Evolutionary conservation across 1,284 basidiomycete genomes (phyloP).

Genomic region (Moniliophthora roreri): DNA sequence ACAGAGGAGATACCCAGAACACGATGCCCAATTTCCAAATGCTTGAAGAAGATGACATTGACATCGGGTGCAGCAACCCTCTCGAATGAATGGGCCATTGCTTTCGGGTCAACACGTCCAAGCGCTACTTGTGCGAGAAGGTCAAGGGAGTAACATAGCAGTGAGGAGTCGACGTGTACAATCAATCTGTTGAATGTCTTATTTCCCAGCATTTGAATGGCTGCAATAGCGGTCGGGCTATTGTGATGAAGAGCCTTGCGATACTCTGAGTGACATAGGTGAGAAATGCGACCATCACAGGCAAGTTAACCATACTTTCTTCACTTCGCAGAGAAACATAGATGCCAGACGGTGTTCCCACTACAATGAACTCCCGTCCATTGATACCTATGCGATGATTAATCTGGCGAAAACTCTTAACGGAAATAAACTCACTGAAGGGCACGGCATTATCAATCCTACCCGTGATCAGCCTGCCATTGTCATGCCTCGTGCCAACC

Average conservation of each 20-base stretch:
- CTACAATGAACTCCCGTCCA: constrained; percentile 55
- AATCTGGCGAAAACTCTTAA: background rate
- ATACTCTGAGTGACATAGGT: constrained; percentile 45
- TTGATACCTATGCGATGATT: constrained; percentile 26
- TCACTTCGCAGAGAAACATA: constrained; percentile 57
- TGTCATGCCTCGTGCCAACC: constrained; percentile 32
- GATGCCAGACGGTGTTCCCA: constrained; percentile 65
- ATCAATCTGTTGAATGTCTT: constrained; percentile 63
- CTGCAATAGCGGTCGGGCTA: constrained; percentile 52
- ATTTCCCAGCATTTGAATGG: constrained; percentile 41
- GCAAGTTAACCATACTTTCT: constrained; percentile 35
- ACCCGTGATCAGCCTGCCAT: constrained; percentile 46
- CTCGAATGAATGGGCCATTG: constrained; percentile 56
- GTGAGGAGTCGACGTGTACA: constrained; percentile 55
- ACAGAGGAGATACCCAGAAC: constrained; percentile 23
- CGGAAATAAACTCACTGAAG: constrained; percentile 49
- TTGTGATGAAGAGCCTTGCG: constrained; percentile 49
- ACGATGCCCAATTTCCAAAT: constrained; percentile 50
- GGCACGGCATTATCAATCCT: constrained; percentile 55
- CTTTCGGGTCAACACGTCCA: constrained; percentile 42
- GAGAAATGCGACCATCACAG: background rate
- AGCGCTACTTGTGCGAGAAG: constrained; percentile 57
- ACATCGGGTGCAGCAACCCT: constrained; percentile 49
- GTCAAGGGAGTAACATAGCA: constrained; percentile 71
- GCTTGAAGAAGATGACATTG: constrained; percentile 58